Conservation (phyloP, 805 yeast species). For the Cyberlindnera sargentensis region DNA sequence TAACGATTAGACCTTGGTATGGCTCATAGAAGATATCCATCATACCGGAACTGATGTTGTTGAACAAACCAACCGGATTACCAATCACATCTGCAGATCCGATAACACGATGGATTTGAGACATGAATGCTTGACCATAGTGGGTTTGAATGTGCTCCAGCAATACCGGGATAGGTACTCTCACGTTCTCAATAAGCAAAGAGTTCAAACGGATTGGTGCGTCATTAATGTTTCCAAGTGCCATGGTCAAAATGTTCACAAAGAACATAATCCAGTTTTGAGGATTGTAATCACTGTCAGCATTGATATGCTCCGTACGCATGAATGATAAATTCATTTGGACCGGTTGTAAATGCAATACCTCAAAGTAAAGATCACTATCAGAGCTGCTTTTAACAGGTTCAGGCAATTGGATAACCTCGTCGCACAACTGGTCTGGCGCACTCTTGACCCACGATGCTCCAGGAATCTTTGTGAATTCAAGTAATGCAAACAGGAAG, state of each 20-base stretch:
- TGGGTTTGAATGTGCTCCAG: slow-evolving; percentile 69
- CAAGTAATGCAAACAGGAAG: slow-evolving; percentile 73
- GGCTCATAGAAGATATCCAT: slow-evolving; percentile 97
- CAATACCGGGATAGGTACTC: slow-evolving; percentile 76
- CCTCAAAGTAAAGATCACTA: slow-evolving; percentile 84
- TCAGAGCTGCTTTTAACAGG: slow-evolving; percentile 50
- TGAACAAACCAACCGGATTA: slow-evolving; percentile 95
- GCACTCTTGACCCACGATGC: slow-evolving; percentile 57
- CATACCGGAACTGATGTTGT: slow-evolving; percentile 89
- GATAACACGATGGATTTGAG: slow-evolving; percentile 83
- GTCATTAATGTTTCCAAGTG: slow-evolving; percentile 93
- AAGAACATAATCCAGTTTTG: slow-evolving; percentile 69
- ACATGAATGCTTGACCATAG: slow-evolving; percentile 86
- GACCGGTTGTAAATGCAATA: slow-evolving; percentile 86
- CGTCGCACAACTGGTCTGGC: slow-evolving; percentile 55
- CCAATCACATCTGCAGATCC: slow-evolving; percentile 97
- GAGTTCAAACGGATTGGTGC: slow-evolving; percentile 92
- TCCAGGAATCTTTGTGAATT: slow-evolving; percentile 75
- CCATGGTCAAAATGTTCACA: slow-evolving; percentile 86
- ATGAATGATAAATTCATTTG: slow-evolving; percentile 85
- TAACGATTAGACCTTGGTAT: slow-evolving; percentile 89
- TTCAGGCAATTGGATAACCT: slow-evolving; percentile 58
- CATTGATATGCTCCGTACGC: slow-evolving; percentile 72
- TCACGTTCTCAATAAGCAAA: slow-evolving; percentile 76
- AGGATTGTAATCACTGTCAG: slow-evolving; percentile 53